Base-by-base conservation (phyloP, 1,284 basidiomycete species). In the Singerocomus rubriflavus region DNA sequence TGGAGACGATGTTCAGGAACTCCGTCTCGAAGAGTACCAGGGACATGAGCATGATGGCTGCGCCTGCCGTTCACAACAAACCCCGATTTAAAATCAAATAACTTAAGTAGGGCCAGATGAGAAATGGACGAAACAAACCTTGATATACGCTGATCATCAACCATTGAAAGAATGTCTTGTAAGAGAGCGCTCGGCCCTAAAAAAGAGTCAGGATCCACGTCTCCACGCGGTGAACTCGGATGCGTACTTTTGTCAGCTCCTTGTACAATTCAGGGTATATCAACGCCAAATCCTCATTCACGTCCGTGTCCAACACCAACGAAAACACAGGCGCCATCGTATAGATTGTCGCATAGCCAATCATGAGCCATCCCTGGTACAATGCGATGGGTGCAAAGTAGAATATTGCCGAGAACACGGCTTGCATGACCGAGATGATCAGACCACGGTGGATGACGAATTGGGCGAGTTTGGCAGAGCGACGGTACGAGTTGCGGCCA, bases 241-340 rank as follows among this genome's bases (percentile, higher is more conserved):
- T 12, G 2, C 51, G 25, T 21, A 88, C 93, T 84, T 97, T 97
- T 16, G 92, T 96, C 48, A 98, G 73, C 61, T 98, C 97, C 72
- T 98, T 98, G 74, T 99, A 99, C 47, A 99, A 71, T 71, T 99
- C 97, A 0, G 97, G 97, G 70, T 99, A 99, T 48, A 98, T 76
- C 57, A 99, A 71, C 0, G 97, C 95, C 47, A 98, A 72, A 69
- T 98, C 94, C 67, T 98, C 95, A 67, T 85, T 98, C 41, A 99
- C 93, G 68, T 99, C 97, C 40, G 87, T 81, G 69, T 99, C 97
- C 46, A 99, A 76, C 1, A 99, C 97, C 43, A 99, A 79, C 40
- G 93, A 98, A 70, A 98, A 98, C 6, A 98, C 96, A 0, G 96
- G 96, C 1, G 94, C 93, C 95, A 98, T 98, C 1, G 97, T 98